Evolutionary conservation across 2,329 filamentous ascomycete genomes (phyloP), one percentile per base, ranked within the genome.

Genomic region (Claviceps sorghi): DNA sequence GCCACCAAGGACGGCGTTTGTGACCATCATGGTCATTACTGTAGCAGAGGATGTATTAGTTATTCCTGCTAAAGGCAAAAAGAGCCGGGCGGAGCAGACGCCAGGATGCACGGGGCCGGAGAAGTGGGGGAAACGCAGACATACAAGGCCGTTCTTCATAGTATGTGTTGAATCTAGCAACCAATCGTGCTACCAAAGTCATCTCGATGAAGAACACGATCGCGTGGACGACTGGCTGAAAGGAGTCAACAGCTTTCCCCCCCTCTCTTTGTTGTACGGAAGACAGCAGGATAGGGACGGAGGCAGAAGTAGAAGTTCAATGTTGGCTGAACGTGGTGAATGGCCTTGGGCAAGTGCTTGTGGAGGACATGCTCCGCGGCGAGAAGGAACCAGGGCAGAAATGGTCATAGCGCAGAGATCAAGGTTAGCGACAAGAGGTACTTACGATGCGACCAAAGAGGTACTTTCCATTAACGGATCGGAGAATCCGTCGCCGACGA

Each of bases 1-100:
- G 61, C 93, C 93, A 71, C 88, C 89, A 54, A 98, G 82, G 53
- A 97, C 84, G 59, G 93, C 87, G 72, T 98, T 98, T 67, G 91
- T 95, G 65, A 96, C 88, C 91, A 98, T 98, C 70, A 95, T 98
- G 56, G 93, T 98, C 62, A 98, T 80, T 43, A 98, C 87, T 86
- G 65, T 50, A 40, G 54, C 17, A 38, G 15, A 26, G 3, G n/a
- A 21, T 36, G n/a, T 32, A 50, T 49, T 53, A 50, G 32, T 15
- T 19, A 9, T 11, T 48, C 9, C 8, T 38, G 46, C 2, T n/a
- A 17, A 1, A 13, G 13, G 44, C 10, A 11, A 1, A 13, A 3
- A n/a, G n/a, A 11, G 2, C 26, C 17, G 17, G n/a, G 32, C 19
- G 15, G 19, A 38, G 32, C 4, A 13, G 22, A 29, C 2, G 11